Evolutionary conservation across 805 yeast genomes (phyloP).

Genomic region (Yarrowia phangngaensis): DNA sequence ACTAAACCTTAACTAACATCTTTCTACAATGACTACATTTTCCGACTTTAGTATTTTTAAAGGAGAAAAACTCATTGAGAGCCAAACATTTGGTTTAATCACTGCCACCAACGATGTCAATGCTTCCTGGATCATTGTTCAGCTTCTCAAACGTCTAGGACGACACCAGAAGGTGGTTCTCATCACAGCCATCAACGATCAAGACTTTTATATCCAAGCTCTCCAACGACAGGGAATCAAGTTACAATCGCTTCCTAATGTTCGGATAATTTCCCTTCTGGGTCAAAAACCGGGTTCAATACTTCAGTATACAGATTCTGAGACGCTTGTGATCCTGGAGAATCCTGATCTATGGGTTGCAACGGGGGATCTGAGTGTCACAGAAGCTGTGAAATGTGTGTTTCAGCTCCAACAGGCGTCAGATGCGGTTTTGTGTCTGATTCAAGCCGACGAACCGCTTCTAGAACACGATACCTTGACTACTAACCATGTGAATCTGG

Average conservation of each 20-base stretch:
- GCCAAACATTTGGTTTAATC: not conserved
- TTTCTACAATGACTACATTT: conserved; percentile 5
- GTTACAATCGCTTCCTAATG: not conserved
- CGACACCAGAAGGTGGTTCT: conserved; percentile 4
- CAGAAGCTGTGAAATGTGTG: conserved; percentile 1
- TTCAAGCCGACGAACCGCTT: conserved; percentile 9
- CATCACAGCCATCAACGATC: conserved; percentile 6
- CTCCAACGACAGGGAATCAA: conserved; percentile 12
- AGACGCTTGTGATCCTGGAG: conserved; percentile 4
- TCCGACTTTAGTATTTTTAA: conserved; percentile 5
- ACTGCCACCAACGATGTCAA: conserved; percentile 9
- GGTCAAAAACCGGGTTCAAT: not conserved
- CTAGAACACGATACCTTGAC: conserved; percentile 5
- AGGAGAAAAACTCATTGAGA: conserved; percentile 7
- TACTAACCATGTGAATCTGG: conserved; percentile 9
- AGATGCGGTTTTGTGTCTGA: not conserved
- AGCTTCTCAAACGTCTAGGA: conserved; percentile 8
- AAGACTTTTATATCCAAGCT: conserved; percentile 6
- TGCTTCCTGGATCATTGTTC: conserved; percentile 12
- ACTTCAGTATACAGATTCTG: conserved; percentile 5
- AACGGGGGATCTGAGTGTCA: not conserved
- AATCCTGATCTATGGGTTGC: conserved; percentile 16
- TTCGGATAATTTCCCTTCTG: not conserved
- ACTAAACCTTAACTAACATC: not conserved
- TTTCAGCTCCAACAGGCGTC: conserved; percentile 1